These are phyloP conservation scores for Pezicula neosporulosa DNA, from an alignment of 2,329 filamentous ascomycete species.

Conservation along the genomic window DNA sequence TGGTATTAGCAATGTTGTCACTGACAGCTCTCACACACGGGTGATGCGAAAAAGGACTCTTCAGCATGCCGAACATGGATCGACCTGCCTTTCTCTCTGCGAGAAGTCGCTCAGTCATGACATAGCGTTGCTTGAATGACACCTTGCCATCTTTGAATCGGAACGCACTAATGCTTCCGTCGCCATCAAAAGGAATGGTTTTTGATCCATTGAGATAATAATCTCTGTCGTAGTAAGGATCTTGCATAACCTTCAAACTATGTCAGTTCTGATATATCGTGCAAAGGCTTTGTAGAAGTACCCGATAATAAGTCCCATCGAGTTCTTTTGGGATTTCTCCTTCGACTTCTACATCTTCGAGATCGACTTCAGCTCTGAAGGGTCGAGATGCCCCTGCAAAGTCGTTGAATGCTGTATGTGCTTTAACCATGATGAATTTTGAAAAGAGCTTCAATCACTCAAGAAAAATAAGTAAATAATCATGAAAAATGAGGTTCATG, in stretches of 20 bases:
- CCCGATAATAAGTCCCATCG: background rate
- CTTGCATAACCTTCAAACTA: background rate
- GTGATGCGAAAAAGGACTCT: conserved; percentile 53
- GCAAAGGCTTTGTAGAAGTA: background rate
- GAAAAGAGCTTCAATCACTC: no score
- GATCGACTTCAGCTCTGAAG: background rate
- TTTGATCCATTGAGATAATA: background rate
- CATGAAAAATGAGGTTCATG: no score
- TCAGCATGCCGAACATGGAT: conserved; percentile 47
- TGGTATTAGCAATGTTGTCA: conserved; percentile 53
- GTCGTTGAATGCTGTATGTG: background rate
- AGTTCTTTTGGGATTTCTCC: background rate
- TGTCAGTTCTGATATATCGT: background rate
- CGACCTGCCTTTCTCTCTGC: conserved; percentile 14
- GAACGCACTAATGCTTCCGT: conserved; percentile 22
- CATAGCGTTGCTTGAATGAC: conserved; percentile 20
- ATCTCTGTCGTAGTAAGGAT: background rate
- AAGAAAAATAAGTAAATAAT: no score
- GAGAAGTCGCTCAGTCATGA: conserved; percentile 20
- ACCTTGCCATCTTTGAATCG: conserved; percentile 19
- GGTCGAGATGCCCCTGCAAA: background rate
- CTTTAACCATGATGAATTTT: background rate
- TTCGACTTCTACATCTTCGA: background rate
- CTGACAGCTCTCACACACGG: conserved; percentile 50
- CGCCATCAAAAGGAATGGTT: conserved; percentile 15